A percentile compares a stretch with the other conserved stretches of the same genome.
phyloP scores from a whole-genome alignment of 2,329 filamentous ascomycete species.

The Thielaviopsis ethacetica region DNA sequence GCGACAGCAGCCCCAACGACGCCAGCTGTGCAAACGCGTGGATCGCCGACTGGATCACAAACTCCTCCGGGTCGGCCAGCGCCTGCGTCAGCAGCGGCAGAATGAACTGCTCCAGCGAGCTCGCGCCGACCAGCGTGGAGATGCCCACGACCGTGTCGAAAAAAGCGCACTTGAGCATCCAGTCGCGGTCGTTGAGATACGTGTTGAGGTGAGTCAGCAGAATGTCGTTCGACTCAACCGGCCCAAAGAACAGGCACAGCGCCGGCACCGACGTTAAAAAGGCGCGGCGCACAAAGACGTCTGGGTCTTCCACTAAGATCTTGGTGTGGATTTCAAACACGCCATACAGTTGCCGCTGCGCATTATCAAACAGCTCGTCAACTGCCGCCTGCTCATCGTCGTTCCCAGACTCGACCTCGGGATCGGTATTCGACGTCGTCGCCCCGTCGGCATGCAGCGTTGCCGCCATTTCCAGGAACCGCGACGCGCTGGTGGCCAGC shows the following conservation, averaged over 20 bases:
- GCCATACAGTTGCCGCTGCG: constrained; percentile 65
- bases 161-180: constrained; percentile 91
- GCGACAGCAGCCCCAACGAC: constrained; percentile 70
- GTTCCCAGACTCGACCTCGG: constrained; percentile 57
- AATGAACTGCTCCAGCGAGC: constrained; percentile 85
- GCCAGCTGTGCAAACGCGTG: constrained; percentile 80
- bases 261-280: constrained; percentile 85
- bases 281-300: constrained; percentile 73
- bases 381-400: constrained; percentile 50
- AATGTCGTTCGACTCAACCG: constrained; percentile 85
- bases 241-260: constrained; percentile 88
- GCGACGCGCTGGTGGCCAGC: constrained; percentile 67
- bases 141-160: constrained; percentile 93
- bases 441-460: constrained; percentile 64
- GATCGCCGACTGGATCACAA: constrained; percentile 79
- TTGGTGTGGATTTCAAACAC: constrained; percentile 83
- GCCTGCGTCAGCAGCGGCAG: constrained; percentile 91
- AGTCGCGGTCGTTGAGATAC: constrained; percentile 89
- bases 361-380: constrained; percentile 72
- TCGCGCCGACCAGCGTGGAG: constrained; percentile 74
- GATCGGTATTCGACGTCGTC: constrained; percentile 59
- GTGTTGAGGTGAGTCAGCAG: constrained; percentile 91
- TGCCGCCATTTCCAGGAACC: constrained; percentile 81
- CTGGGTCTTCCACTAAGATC: constrained; percentile 69
- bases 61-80: constrained; percentile 81